Base-by-base conservation (phyloP, 2,329 filamentous ascomycete species). In the Fusarium nanum region DNA sequence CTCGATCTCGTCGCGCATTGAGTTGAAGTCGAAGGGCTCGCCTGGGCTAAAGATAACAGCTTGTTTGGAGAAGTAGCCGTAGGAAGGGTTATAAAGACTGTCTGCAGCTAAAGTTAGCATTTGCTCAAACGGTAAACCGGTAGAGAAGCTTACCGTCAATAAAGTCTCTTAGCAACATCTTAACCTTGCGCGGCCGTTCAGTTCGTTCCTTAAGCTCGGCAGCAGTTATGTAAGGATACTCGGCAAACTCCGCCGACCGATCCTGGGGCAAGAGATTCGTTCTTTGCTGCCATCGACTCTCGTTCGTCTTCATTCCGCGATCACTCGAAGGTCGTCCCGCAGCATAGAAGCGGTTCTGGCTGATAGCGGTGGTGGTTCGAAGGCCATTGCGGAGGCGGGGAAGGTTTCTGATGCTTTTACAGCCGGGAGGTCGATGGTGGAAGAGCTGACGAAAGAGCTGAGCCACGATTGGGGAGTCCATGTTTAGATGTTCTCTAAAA, bases 91-190 rank as follows among this genome's bases (percentile, higher is more conserved):
- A 79, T 98, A 98, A 16, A 98, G 83, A 78, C 93, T 96, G 82
- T 98, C 94, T 97, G 11, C 23, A 47, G 20, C 22, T 22, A 13
- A 14, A 2, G 18, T 34, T 52, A 81, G 60, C 70, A 66, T 49
- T 74, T 73, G 13, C 67, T 67, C 4, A 6, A 25, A 20, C 37
- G 14, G 23, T 5, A 23, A 18, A 25, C 30, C 7, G 32, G 14
- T 41, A 44, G 60, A 45, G 28, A 12, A 78, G 79, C 75, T 64
- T 75, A 94, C 92, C 94, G 80, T 99, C 96, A 77, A 99, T 96
- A 78, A 99, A 99, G 85, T 99, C 97, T 71, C 97, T 88, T 78
- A 97, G 92, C 76, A 98, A 83, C 96, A 99, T 99, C 87, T 97
- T 98, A 72, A 97, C 94, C 79, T 92, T 88, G 76, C 88, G 88